A percentile compares a stretch with the other conserved stretches of the same genome.
phyloP scores from a whole-genome alignment of 1,284 basidiomycete genomes.

The Sanghuangporus weigelae region DNA sequence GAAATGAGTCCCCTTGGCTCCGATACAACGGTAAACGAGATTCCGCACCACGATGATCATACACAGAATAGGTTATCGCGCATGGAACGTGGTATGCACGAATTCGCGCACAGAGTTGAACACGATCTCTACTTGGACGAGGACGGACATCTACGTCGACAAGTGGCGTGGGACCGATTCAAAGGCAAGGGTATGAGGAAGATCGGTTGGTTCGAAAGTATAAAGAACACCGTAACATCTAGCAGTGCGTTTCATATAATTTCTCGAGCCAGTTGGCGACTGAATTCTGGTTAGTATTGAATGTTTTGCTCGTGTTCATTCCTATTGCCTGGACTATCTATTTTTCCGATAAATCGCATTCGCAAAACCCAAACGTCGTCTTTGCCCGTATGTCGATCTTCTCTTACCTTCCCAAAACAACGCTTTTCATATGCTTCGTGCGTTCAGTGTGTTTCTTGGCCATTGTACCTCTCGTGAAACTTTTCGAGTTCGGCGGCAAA shows the following conservation, averaged over 20 bases:
- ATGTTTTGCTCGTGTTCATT: constrained; percentile 51
- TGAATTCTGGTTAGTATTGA: constrained; percentile 40
- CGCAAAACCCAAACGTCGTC: constrained; percentile 21
- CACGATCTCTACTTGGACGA: neutral
- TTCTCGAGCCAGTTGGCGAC: neutral
- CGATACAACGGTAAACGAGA: neutral
- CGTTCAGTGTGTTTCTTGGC: constrained; percentile 27
- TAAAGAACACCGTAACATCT: constrained; percentile 40
- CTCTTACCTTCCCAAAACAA: constrained; percentile 35
- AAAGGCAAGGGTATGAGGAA: constrained; percentile 43
- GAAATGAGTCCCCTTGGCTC: neutral
- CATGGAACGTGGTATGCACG: constrained; percentile 11
- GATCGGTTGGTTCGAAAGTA: constrained; percentile 41
- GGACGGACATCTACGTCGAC: constrained; percentile 2
- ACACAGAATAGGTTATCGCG: neutral
- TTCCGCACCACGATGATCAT: neutral
- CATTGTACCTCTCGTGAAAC: constrained; percentile 24
- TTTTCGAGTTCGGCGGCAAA: constrained; percentile 25
- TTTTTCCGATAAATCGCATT: constrained; percentile 27
- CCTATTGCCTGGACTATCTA: constrained; percentile 62
- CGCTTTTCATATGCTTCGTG: constrained; percentile 31
- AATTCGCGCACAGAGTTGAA: constrained; percentile 3
- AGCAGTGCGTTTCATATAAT: constrained; percentile 42
- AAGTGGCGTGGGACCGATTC: constrained; percentile 42
- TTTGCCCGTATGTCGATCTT: constrained; percentile 34